Conservation (phyloP, 805 yeast genomes). For the Wickerhamomyces rabaulensis region DNA sequence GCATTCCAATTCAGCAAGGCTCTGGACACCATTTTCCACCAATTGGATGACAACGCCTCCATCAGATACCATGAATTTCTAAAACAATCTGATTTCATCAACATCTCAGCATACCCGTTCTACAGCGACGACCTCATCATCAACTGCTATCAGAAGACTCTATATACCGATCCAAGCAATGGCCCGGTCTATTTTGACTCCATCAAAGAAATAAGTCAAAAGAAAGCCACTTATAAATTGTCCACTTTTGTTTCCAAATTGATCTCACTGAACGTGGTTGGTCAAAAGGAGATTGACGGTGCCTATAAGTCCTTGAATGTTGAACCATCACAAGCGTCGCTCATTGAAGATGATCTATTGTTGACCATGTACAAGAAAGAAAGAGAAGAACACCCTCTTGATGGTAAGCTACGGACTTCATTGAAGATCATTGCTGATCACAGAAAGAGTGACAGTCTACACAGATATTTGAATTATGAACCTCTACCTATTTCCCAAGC, state of each 20-base stretch:
- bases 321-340: constrained; percentile 22
- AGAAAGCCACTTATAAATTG: constrained; percentile 41
- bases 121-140: constrained; percentile 46
- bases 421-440: constrained; percentile 33
- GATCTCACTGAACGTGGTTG: constrained; percentile 46
- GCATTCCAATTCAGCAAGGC: constrained; percentile 22
- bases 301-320: constrained; percentile 34
- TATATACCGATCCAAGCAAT: constrained; percentile 37
- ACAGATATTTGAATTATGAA: constrained; percentile 39
- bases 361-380: constrained; percentile 30
- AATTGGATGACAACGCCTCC: constrained; percentile 27
- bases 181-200: constrained; percentile 55
- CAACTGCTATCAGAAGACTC: constrained; percentile 39
- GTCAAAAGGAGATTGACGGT: constrained; percentile 40
- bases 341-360: constrained; percentile 25
- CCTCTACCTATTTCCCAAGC: constrained; percentile 46
- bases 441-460: constrained; percentile 31
- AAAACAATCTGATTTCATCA: constrained; percentile 32
- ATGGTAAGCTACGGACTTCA: constrained; percentile 31
- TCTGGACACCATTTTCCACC: constrained; percentile 24
- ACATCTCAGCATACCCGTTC: constrained; percentile 42
- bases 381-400: constrained; percentile 11
- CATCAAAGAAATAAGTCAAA: constrained; percentile 43
- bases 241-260: constrained; percentile 39
- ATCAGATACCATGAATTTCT: constrained; percentile 19